Evolutionary conservation across 2,329 filamentous ascomycete species (phyloP).

Genomic region (Microthyrium microscopicum): DNA sequence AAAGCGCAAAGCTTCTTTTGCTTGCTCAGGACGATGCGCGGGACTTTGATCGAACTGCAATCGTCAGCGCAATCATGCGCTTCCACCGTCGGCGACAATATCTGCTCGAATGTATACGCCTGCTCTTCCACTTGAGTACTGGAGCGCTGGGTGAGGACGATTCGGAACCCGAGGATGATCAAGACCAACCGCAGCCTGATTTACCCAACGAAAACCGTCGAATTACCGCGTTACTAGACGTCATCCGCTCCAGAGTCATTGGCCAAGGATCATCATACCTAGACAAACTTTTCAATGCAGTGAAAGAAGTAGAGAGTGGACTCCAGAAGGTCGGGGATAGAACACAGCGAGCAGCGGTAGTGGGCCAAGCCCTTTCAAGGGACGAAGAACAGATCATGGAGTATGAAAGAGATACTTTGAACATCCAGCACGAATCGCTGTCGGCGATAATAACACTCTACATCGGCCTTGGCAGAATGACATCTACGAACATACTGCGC

Average conservation of each 20-base stretch:
- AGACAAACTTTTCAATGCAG: constrained; percentile 56
- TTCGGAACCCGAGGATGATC: constrained; percentile 25
- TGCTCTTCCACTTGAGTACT: constrained; percentile 61
- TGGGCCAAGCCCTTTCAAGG: constrained; percentile 47
- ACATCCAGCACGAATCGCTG: constrained; percentile 78
- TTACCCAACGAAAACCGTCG: constrained; percentile 1
- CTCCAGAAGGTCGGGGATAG: constrained; percentile 62
- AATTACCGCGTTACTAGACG: too few relatives aligned
- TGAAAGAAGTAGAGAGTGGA: constrained; percentile 63
- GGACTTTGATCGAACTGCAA: constrained; percentile 52
- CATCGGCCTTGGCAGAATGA: too few relatives aligned
- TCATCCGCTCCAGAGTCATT: too few relatives aligned
- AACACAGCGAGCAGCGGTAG: constrained; percentile 54
- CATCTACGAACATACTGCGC: constrained; percentile 62
- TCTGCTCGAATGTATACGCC: constrained; percentile 65
- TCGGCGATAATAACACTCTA: too few relatives aligned
- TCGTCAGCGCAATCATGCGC: constrained; percentile 66
- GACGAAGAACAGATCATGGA: constrained; percentile 64
- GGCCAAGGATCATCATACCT: constrained; percentile 45
- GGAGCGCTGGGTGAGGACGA: constrained; percentile 41
- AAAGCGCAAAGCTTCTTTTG: constrained; percentile 62
- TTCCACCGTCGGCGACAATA: constrained; percentile 79
- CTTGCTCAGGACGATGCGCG: constrained; percentile 54
- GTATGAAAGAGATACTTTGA: constrained; percentile 63
- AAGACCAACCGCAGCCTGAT: constrained; percentile 6